Base-by-base conservation (phyloP, 176 grass and related monocot species). In the Oryza officinalis region DNA sequence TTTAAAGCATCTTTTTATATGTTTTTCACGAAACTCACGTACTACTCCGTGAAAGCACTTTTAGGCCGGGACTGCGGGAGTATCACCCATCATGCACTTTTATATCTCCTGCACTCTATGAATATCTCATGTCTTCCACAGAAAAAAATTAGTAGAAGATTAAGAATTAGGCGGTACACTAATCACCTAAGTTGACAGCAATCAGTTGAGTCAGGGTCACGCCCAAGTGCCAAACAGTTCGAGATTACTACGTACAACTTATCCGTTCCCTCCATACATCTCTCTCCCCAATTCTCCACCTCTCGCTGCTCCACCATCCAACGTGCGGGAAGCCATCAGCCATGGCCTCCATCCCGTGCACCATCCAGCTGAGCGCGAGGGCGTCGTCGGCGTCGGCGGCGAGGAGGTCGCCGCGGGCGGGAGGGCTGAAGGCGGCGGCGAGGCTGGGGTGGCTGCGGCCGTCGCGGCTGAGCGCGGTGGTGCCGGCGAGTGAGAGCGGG, bases 311-410 rank as follows among this genome's bases (percentile, higher is more conserved):
- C 59, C 44, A 43, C 52, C 37, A 38, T 38, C 6, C 72, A 28
- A 4, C 37, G 63, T 71, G 57, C 43, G 71, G 75, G 76, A 69
- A 74, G 33, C 76, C 50, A 63, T 10, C 41, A 44, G 33, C 33
- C 82, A 94, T 94, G 92, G 87, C 89, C 26, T 92, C 92, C 81
- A 87, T 94, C 54, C 76, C 84, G 79, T 94, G 87, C 83, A 80
- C 90, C 85, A 49, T 92, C 87, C 85, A 79, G 74, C 82, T 91
- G 15, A 79, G 74, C 28, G 68, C 64, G 61, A 13, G 70, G 26
- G 7, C 88, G 82, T 9, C 59, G 72, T 9, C 59, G 76, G 44
- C 78, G 12, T 76, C 69, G 61, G 43, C 83, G 27, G 47, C 68
- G 85, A 83, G 59, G 68, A 40, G 32, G 33, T 32, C 52, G 28